Percentiles rank a stretch among this genome's conserved stretches.
These are phyloP conservation scores for Heritiera littoralis DNA, from an alignment of 345 rosid species.

Conservation along the genomic window DNA sequence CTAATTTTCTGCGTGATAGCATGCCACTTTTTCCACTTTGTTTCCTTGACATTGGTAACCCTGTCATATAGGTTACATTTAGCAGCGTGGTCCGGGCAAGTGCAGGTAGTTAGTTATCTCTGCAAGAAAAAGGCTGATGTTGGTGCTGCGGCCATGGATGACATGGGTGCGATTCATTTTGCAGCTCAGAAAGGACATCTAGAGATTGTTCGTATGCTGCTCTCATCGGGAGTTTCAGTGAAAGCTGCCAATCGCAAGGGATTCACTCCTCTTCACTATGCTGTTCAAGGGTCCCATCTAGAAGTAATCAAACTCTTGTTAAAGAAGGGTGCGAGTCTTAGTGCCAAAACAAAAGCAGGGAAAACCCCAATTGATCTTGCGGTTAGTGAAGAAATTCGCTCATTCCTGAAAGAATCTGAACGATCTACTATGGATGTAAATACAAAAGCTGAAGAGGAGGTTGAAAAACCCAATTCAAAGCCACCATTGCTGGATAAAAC, in stretches of 20 bases:
- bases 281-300: conserved; percentile 84
- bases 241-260: conserved; percentile 81
- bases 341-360: conserved; percentile 74
- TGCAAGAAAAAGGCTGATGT: conserved; percentile 94
- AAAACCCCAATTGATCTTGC: conserved; percentile 82
- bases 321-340: conserved; percentile 68
- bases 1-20: background rate
- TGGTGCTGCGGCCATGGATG: conserved; percentile 96
- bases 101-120: conserved; percentile 68
- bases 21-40: conserved; percentile 4
- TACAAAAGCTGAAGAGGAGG: conserved; percentile 31
- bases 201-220: conserved; percentile 63
- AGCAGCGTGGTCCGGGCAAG: conserved; percentile 96
- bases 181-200: conserved; percentile 94
- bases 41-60: conserved; percentile 48
- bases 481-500: conserved; percentile 27
- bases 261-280: conserved; percentile 84
- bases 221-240: conserved; percentile 65
- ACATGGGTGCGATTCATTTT: conserved; percentile 96
- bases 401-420: conserved; percentile 58
- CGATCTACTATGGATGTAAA: conserved; percentile 40
- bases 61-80: conserved; percentile 64
- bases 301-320: conserved; percentile 75
- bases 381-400: conserved; percentile 47
- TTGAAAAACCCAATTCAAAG: conserved; percentile 39